These are phyloP conservation scores for Bjerkandera adusta DNA, from an alignment of 1,284 basidiomycete genomes.

Conservation along the genomic window DNA sequence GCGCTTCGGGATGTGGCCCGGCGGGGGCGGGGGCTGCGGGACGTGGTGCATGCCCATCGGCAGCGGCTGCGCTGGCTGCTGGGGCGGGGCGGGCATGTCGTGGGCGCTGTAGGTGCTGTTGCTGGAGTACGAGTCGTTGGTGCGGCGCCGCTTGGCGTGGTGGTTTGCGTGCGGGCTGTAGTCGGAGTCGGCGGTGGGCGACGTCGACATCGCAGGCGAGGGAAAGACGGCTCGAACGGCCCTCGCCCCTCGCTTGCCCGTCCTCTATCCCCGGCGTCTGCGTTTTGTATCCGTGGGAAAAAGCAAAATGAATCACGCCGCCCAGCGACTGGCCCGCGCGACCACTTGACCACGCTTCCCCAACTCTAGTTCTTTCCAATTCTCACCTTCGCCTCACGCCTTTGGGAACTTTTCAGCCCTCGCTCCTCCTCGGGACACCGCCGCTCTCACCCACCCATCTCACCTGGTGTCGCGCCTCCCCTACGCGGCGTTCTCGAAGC, in stretches of 20 bases:
- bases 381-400: no score
- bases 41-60: no score
- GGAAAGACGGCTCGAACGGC: slow-evolving; percentile 11
- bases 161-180: slow-evolving; percentile 19
- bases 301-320: no score
- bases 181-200: slow-evolving; percentile 27
- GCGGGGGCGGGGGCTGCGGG: slow-evolving; percentile 20
- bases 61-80: slow-evolving; percentile 15
- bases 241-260: background rate
- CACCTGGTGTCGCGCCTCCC: no score
- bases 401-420: no score
- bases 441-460: no score
- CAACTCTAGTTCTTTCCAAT: no score
- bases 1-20: slow-evolving; percentile 71
- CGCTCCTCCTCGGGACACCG: no score
- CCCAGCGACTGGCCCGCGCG: no score
- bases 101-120: slow-evolving; percentile 20
- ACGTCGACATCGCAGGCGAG: slow-evolving; percentile 31
- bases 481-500: no score
- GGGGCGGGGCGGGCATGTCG: slow-evolving; percentile 20
- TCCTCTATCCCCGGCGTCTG: background rate
- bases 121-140: slow-evolving; percentile 22
- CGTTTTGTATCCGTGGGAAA: no score
- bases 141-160: slow-evolving; percentile 31
- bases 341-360: no score